Percentiles rank a stretch among this genome's conserved stretches.
phyloP scores from a whole-genome alignment of 192 early-diverging fungal genomes.

The Chytriomyces sp. region DNA sequence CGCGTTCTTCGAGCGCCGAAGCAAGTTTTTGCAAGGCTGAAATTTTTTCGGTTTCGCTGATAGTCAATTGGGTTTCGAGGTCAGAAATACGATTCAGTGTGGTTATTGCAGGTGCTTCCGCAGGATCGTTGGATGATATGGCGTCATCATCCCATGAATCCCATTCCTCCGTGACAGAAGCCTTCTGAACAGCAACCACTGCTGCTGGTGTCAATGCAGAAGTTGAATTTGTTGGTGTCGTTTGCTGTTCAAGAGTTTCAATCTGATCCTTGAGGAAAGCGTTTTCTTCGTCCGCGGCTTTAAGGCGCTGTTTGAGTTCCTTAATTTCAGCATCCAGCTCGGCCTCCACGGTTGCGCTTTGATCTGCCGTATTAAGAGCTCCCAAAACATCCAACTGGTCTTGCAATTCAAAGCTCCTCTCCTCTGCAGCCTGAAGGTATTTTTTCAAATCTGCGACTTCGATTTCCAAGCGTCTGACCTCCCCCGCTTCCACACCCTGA shows the following conservation, averaged over 20 bases:
- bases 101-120: not conserved
- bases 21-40: constrained; percentile 22
- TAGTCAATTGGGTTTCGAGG: constrained; percentile 15
- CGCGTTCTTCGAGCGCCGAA: constrained; percentile 9
- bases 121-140: not conserved
- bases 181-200: not conserved
- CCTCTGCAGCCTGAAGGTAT: constrained; percentile 25
- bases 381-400: constrained; percentile 21
- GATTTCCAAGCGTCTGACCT: not conserved
- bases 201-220: not conserved
- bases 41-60: not conserved
- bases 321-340: constrained; percentile 9
- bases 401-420: constrained; percentile 13
- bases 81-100: not conserved
- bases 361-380: not conserved
- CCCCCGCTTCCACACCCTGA: not conserved
- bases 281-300: constrained; percentile 24
- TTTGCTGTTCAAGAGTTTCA: not conserved
- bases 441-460: constrained; percentile 17
- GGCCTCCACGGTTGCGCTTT: not conserved
- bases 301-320: constrained; percentile 17
- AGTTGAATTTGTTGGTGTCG: not conserved
- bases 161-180: constrained; percentile 22
- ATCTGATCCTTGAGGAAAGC: constrained; percentile 4
- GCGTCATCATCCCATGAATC: constrained; percentile 30